Evolutionary conservation across 31 red algal genomes (phyloP).

Genomic region (Porphyra umbilicalis): DNA sequence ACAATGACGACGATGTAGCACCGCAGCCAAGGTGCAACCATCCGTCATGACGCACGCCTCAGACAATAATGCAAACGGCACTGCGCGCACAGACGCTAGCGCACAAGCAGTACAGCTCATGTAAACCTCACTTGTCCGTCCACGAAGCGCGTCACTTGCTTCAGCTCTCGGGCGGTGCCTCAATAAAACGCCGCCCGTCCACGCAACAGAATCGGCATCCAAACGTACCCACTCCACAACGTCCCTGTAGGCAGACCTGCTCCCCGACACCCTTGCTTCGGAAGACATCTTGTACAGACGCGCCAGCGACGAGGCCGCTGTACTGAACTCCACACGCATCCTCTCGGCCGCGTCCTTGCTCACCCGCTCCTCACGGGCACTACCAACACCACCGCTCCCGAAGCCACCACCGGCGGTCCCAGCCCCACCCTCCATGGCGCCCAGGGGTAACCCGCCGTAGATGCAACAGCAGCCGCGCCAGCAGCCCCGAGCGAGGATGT

Average conservation of each 20-base stretch:
- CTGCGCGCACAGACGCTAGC: too few species aligned
- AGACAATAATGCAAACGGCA: too few species aligned
- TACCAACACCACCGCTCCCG: not conserved
- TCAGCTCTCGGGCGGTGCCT: too few species aligned
- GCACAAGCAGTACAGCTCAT: too few species aligned
- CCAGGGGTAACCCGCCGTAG: not conserved
- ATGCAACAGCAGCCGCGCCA: not conserved
- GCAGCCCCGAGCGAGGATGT: not conserved
- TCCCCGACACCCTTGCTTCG: not conserved
- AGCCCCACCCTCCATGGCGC: not conserved
- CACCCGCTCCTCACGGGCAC: not conserved
- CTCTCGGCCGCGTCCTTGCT: not conserved
- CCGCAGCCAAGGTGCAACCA: too few species aligned
- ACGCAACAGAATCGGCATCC: too few species aligned
- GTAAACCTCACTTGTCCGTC: too few species aligned
- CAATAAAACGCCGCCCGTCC: too few species aligned
- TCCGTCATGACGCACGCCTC: too few species aligned
- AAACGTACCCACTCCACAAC: not conserved
- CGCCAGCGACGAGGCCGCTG: not conserved
- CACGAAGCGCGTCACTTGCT: too few species aligned
- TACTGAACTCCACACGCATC: not conserved
- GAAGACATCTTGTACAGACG: not conserved
- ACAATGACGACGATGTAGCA: too few species aligned
- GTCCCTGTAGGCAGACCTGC: not conserved
- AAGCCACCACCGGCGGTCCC: not conserved